phyloP scores from a whole-genome alignment of 1,139 yeast genomes.

The Nakaseomyces uthaithaninus region DNA sequence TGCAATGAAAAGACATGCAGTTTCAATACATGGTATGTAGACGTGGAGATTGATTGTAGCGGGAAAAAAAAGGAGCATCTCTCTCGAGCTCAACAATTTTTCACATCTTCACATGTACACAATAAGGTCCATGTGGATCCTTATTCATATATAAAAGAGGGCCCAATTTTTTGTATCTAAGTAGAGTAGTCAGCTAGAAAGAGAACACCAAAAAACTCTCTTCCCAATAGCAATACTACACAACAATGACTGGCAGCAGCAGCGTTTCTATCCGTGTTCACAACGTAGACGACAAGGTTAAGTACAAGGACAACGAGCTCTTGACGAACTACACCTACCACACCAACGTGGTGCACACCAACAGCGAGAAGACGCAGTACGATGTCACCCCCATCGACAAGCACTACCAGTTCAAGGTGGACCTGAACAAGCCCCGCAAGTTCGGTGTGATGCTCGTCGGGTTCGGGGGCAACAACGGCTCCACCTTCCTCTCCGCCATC shows the following conservation, averaged over 20 bases:
- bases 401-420: slow-evolving; percentile 81
- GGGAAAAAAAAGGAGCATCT: no score
- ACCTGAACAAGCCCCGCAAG: slow-evolving; percentile 64
- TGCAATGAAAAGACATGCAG: no score
- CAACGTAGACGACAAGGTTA: slow-evolving; percentile 44
- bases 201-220: not conserved
- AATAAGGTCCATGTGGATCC: no score
- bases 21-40: no score
- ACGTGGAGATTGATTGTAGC: no score
- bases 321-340: slow-evolving; percentile 66
- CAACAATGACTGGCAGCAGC: slow-evolving; percentile 8
- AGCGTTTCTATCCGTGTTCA: slow-evolving; percentile 44
- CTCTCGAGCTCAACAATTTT: no score
- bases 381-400: slow-evolving; percentile 63
- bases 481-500: slow-evolving; percentile 78
- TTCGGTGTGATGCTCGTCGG: slow-evolving; percentile 89
- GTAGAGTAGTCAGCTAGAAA: not conserved
- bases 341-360: slow-evolving; percentile 47
- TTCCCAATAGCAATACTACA: not conserved
- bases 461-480: slow-evolving; percentile 94
- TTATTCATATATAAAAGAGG: no score
- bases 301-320: slow-evolving; percentile 49
- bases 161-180: not conserved
- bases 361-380: slow-evolving; percentile 25
- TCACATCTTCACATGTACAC: no score